Conservation (phyloP, 768 basidiomycete genomes). For the Phanerochaete sordida region DNA sequence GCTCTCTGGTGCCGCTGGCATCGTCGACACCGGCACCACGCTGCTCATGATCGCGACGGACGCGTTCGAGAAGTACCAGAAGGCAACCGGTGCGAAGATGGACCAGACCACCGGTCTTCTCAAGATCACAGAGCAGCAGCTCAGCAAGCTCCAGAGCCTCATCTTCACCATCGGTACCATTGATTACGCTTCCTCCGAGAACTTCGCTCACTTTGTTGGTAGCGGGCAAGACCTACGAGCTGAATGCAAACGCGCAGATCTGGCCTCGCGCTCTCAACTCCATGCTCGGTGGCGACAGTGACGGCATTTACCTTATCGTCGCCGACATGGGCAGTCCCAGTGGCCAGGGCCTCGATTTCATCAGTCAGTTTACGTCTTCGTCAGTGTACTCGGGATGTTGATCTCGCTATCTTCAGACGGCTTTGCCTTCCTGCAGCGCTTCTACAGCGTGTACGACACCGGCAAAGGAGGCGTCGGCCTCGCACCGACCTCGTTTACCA, state of each 20-base stretch:
- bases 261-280: conserved; percentile 63
- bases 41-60: conserved; percentile 47
- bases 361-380: conserved; percentile 39
- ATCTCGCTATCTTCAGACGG: too few species aligned
- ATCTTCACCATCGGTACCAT: conserved; percentile 25
- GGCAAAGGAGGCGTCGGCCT: conserved; percentile 29
- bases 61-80: conserved; percentile 27
- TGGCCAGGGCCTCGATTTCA: conserved; percentile 62
- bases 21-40: conserved; percentile 54
- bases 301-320: conserved; percentile 54
- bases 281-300: conserved; percentile 49
- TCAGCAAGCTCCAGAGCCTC: conserved; percentile 28
- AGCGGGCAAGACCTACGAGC: conserved; percentile 47
- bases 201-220: too few species aligned
- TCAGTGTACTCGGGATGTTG: too few species aligned
- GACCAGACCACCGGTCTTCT: conserved; percentile 31
- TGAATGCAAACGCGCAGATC: conserved; percentile 65
- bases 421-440: conserved; percentile 56
- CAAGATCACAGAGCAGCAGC: conserved; percentile 23
- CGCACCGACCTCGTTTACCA: conserved; percentile 30
- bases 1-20: conserved; percentile 37
- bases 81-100: conserved; percentile 28
- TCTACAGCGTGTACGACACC: conserved; percentile 44
- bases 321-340: conserved; percentile 46
- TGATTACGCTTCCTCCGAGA: too few species aligned